Evolutionary conservation across 2,329 filamentous ascomycete genomes (phyloP), one percentile per base, ranked within the genome.

Genomic region (Blastomyces silverae): DNA sequence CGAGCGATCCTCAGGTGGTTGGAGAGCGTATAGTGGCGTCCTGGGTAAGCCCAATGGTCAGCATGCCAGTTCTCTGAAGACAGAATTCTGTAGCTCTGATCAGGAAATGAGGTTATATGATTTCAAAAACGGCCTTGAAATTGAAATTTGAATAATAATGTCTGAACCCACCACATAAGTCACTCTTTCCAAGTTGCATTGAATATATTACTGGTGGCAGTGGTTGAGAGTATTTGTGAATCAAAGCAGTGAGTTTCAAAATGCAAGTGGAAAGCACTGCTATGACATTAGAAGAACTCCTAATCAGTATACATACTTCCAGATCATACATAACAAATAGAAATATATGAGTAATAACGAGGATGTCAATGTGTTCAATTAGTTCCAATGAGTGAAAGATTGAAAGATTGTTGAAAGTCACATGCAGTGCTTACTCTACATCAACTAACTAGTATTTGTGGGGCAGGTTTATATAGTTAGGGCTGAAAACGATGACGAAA

Each of bases 1-100:
- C 39, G 7, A 15, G 58, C 58, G 20, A 22, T 48, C n/a, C 25
- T 61, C 22, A 48, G 39, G 42, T 48, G 58, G 58, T n/a, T 61
- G n/a, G 58, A 31, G 15, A 48, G 25, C 20, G 58, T 61, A 46
- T 61, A 42, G 46, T 61, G 53, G 28, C 6, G 5, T 10, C 15
- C 0, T n/a, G 7, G 44, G 2, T 8, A 20, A 8, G 8, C 34
- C 8, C 34, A 37, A 37, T 37, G 1, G 7, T 37, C 8, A 10
- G 34, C 8, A 37, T 37, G 34, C 8, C 34, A 37, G 34, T 37
- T 37, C 34, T 10, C 1, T 37, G 34, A 37, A 1, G 34, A 10
- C 34, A 10, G 34, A 37, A 37, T 37, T 37, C 7, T 37, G 34
- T 37, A 37, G 34, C 34, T 1, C 34, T 37, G 7, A 2, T 37